Base-by-base conservation (phyloP, 129 eudicot genomes). In the Lonicera japonica region DNA sequence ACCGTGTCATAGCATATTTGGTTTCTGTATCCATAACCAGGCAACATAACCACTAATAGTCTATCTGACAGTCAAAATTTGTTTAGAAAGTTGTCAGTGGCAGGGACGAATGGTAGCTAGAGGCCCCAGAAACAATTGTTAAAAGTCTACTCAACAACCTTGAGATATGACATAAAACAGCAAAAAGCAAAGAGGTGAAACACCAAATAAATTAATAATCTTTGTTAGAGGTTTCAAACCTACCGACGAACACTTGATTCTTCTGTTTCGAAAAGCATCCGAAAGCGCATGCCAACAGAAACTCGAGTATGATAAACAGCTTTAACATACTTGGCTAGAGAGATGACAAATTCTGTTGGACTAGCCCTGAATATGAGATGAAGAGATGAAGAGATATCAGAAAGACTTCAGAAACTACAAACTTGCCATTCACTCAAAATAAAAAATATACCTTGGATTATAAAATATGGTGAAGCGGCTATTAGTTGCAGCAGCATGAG, bases 171-270 rank as follows among this genome's bases (percentile, higher is more conserved):
- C 55, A 16, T 50, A 18, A 1, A 56, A 56, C 17, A 56, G 23
- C 18, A 56, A 12, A 55, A 56, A 21, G 1, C 5, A 56, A 24
- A 56, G 60, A 24, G 60, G 17, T 6, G 0, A 24, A 21, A 22
- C 16, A 50, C 55, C 0, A n/a, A 14, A 17, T 6, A 14, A 34
- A 14, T 34, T 11, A 25, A 1, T 58, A 19, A 34, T 58, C 45
- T 34, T 36, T 21, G 24, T 14, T 38, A 71, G 11, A 43, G 12
- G 23, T 62, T 21, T 47, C 5, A 53, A 45, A 64, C 82, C 29
- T 89, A 90, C 97, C 97, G 83, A 59, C 97, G 95, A 20, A 89
- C 97, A 67, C 97, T 86, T 65, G 97, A 89, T 78, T 89, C 97
- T 69, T 89, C 97, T 18, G 97, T 89, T 76, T 89, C 97, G 64